Evolutionary conservation across 768 basidiomycete genomes (phyloP), one percentile per base, ranked within the genome.

Genomic region (Botryobasidium botryosum): DNA sequence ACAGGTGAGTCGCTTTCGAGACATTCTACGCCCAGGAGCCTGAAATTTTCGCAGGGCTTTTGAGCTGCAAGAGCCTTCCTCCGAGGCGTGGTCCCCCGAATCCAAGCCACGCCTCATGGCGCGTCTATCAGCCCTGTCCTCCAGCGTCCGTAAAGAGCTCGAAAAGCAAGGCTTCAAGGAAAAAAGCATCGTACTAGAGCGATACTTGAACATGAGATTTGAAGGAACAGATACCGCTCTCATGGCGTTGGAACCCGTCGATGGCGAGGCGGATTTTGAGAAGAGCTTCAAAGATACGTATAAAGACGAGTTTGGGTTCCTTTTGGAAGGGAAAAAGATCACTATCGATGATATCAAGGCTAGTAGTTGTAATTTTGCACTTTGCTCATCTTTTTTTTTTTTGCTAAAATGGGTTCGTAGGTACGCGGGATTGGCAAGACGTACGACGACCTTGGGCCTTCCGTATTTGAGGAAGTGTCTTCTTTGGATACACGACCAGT

Each of bases 321-420:
- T 91, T 50, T 66, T 96, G 24, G 83, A 90, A 50, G 76, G 72
- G 32, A 87, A 86, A 65, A 64, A 66, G 25, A 68, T 94, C 53
- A 75, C 86, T 45, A 83, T 94, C 7, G 91, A 94, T 57, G 91
- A 92, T 62, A 65, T 94, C 64, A 88, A 90, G 69, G 83, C 77
- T 39, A 21, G 58, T 44, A 12, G 8, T 42, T 13, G 23, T 39
- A 10, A 8, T 24, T 8, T 24, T 24, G 8, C 37, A 10, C 37
- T 24, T 24, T 8, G 13, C 6, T 44, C 40, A 43, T 20, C 6
- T 7, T 13, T 17, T 45, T n/a, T 17, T n/a, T 41, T 18, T 8
- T 6, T 44, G 7, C 29, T 37, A 6, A 10, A 40, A 24, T n/a
- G n/a, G n/a, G 4, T 26, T 36, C 21, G 21, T 51, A 82, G 75